Evolutionary conservation across 495 filamentous ascomycete species (phyloP).

Genomic region (Talaromyces wortmannii): DNA sequence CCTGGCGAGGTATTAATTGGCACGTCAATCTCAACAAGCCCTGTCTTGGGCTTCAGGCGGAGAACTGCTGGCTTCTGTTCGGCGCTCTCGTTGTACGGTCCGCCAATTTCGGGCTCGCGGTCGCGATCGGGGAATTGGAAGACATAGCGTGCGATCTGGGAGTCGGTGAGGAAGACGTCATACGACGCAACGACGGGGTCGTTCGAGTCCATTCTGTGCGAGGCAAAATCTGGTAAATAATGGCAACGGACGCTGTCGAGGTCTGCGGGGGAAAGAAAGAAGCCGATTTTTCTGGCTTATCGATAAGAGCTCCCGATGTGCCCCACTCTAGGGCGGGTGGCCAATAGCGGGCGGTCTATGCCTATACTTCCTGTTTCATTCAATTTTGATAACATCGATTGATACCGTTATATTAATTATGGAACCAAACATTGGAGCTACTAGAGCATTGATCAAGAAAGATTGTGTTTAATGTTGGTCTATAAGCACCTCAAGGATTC

Average conservation of each 20-base stretch:
- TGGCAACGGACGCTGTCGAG: neutral
- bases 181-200: constrained; percentile 54
- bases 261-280: neutral
- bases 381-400: too few species aligned
- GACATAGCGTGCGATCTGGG: constrained; percentile 46
- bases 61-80: constrained; percentile 50
- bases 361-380: too few species aligned
- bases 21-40: constrained; percentile 69
- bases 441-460: too few species aligned
- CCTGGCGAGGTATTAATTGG: constrained; percentile 49
- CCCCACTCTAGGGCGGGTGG: neutral
- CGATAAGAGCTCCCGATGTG: neutral
- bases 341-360: too few species aligned
- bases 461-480: too few species aligned
- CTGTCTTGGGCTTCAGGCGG: constrained; percentile 60
- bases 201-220: constrained; percentile 14
- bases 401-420: too few species aligned
- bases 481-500: too few species aligned
- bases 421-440: too few species aligned
- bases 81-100: constrained; percentile 48
- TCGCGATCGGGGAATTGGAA: constrained; percentile 61
- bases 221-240: neutral
- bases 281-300: constrained; percentile 1
- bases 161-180: constrained; percentile 54
- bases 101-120: constrained; percentile 23